Evolutionary conservation across 2,329 filamentous ascomycete species (phyloP), one percentile per base, ranked within the genome.

Genomic region (Podosphaera leucotricha): DNA sequence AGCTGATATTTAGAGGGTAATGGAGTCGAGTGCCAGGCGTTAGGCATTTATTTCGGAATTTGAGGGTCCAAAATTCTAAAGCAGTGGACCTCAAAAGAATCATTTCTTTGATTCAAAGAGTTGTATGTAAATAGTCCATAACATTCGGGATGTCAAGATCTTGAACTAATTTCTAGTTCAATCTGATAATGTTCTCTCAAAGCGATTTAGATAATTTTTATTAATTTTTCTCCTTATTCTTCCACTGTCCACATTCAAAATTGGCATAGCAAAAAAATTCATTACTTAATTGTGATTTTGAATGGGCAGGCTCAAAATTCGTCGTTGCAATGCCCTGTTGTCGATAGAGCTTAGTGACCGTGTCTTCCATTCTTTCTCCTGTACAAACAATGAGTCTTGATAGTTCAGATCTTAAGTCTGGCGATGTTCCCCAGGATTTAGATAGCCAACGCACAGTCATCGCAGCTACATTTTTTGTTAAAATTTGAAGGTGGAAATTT

Each of bases 261-360:
- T 82, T 86, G 20, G 81, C 72, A 55, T 83, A 87, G 59, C 78
- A 85, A 55, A 72, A 70, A 57, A 85, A 90, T 59, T 84, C 79
- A 55, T 90, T 90, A 59, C 78, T 81, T 47, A 90, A 61, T 0
- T 78, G 78, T 28, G 21, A 22, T 48, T 73, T 72, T n/a, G 71
- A 67, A 54, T 87, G 82, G 49, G 67, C 64, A 3, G 77, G 75
- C 53, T 77, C 71, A 55, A 76, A 85, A 0, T 69, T 72, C 0
- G 80, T 86, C 3, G 75, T 75, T 44, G 59, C 62, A 22, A 79
- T 60, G 1, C 75, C 75, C 28, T 74, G 63, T 38, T 72, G 66
- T 40, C 64, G 63, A 58, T 86, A 86, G n/a, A 87, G 62, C 57
- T 72, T 78, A 44, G 59, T 60, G 15, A 85, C 66, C 13, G 84